Conservation (phyloP, 805 yeast species). For the Candida yuanshanica region DNA sequence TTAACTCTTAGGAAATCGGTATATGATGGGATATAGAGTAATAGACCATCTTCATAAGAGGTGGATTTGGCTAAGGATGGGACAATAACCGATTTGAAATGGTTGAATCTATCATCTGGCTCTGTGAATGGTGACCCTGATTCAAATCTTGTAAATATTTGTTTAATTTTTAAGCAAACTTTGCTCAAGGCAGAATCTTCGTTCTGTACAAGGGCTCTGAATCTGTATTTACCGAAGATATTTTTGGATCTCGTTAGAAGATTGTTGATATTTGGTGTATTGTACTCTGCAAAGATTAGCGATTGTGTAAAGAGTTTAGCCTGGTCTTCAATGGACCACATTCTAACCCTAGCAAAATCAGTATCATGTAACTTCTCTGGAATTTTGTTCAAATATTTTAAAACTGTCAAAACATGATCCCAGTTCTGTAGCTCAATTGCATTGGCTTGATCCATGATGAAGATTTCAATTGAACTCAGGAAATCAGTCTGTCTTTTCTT, state of each 20-base stretch:
- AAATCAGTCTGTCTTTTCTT: conserved; percentile 70
- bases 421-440: conserved; percentile 89
- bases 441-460: conserved; percentile 77
- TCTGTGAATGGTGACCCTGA: conserved; percentile 51
- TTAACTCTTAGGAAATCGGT: conserved; percentile 79
- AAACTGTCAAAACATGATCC: conserved; percentile 69
- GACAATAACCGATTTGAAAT: conserved; percentile 65
- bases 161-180: conserved; percentile 61
- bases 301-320: conserved; percentile 71
- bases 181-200: conserved; percentile 52
- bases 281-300: conserved; percentile 65
- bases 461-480: conserved; percentile 79
- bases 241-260: conserved; percentile 47
- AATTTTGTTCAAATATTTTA: conserved; percentile 64
- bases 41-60: conserved; percentile 64
- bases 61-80: conserved; percentile 63
- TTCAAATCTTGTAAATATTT: conserved; percentile 68
- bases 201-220: conserved; percentile 40
- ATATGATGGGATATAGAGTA: conserved; percentile 80
- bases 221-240: conserved; percentile 55
- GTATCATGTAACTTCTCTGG: conserved; percentile 78
- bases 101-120: conserved; percentile 78
- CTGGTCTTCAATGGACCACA: conserved; percentile 89
- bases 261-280: conserved; percentile 77
- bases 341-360: conserved; percentile 85